These are phyloP conservation scores for Fusarium phyllophilum DNA, from an alignment of 2,329 filamentous ascomycete species.

Conservation along the genomic window DNA sequence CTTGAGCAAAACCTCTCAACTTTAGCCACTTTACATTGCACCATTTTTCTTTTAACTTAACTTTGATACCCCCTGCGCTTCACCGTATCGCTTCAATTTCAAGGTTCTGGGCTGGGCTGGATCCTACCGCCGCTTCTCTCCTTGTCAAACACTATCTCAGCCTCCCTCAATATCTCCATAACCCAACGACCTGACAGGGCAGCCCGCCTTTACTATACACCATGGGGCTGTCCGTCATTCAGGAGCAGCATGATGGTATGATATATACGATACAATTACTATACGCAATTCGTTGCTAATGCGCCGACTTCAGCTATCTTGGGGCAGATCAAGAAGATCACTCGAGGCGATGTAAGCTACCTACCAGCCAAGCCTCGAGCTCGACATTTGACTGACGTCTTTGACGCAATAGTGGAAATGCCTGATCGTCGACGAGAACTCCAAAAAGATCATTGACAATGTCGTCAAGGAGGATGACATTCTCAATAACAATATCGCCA, in stretches of 20 bases:
- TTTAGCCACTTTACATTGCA: constrained; percentile 9
- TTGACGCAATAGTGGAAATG: constrained; percentile 84
- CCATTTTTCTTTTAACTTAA: constrained; percentile 14
- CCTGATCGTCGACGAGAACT: constrained; percentile 85
- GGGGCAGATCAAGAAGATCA: constrained; percentile 75
- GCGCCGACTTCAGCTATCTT: constrained; percentile 47
- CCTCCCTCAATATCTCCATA: constrained; percentile 12
- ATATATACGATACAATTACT: neutral
- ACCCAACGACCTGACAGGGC: constrained; percentile 39
- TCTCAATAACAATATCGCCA: constrained; percentile 94
- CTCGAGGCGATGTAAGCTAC: constrained; percentile 77
- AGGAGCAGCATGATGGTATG: constrained; percentile 74
- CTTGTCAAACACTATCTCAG: neutral
- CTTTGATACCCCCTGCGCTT: constrained; percentile 30
- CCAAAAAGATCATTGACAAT: constrained; percentile 88
- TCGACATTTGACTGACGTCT: constrained; percentile 27
- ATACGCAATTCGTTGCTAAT: constrained; percentile 30
- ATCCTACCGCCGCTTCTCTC: constrained; percentile 1
- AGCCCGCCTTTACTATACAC: constrained; percentile 53
- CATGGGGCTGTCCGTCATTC: constrained; percentile 87
- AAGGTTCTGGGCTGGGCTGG: neutral
- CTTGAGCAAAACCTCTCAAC: neutral
- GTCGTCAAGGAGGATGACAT: constrained; percentile 96
- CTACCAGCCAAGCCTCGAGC: neutral
- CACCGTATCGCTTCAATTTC: constrained; percentile 1